Conservation (phyloP, 768 basidiomycete species). For the Termitomyces bulborhizus region DNA sequence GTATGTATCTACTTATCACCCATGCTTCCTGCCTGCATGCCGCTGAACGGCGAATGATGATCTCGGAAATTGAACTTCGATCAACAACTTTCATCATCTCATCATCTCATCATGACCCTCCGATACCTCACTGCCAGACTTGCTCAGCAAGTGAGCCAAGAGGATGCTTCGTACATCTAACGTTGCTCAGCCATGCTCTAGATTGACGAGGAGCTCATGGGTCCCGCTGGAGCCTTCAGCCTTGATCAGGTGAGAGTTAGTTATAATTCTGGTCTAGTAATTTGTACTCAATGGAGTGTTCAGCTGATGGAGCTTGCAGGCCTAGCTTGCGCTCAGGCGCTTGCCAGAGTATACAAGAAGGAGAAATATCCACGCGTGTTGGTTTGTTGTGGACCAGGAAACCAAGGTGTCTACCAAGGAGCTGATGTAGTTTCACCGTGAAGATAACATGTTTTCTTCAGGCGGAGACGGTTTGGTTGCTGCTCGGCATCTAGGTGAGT, state of each 20-base stretch:
- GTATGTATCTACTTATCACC: not conserved
- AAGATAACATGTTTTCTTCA: not conserved
- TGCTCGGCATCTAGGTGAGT: slow-evolving; percentile 83
- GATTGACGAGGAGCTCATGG: slow-evolving; percentile 97
- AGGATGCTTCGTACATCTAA: not conserved
- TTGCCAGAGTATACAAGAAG: slow-evolving; percentile 70
- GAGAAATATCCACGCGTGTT: slow-evolving; percentile 70
- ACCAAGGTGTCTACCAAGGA: slow-evolving; percentile 52
- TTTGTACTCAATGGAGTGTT: not conserved
- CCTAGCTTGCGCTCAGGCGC: slow-evolving; percentile 84
- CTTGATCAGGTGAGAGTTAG: slow-evolving; percentile 71
- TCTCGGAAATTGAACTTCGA: not conserved
- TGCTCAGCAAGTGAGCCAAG: slow-evolving; percentile 63
- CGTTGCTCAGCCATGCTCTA: slow-evolving; percentile 21
- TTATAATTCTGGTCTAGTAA: too few relatives aligned
- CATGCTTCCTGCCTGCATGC: not conserved
- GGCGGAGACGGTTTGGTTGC: slow-evolving; percentile 97
- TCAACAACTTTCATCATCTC: slow-evolving; percentile 22
- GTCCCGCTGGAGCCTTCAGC: slow-evolving; percentile 81
- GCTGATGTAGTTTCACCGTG: not conserved
- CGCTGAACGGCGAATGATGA: not conserved
- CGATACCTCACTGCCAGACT: slow-evolving; percentile 66
- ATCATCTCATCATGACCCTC: slow-evolving; percentile 47
- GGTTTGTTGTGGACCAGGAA: slow-evolving; percentile 97
- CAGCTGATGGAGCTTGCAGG: slow-evolving; percentile 95